Percentiles rank a stretch among this genome's conserved stretches.
Conservation (phyloP, 305 asterid genomes). For the Fraxinus paxiana region DNA sequence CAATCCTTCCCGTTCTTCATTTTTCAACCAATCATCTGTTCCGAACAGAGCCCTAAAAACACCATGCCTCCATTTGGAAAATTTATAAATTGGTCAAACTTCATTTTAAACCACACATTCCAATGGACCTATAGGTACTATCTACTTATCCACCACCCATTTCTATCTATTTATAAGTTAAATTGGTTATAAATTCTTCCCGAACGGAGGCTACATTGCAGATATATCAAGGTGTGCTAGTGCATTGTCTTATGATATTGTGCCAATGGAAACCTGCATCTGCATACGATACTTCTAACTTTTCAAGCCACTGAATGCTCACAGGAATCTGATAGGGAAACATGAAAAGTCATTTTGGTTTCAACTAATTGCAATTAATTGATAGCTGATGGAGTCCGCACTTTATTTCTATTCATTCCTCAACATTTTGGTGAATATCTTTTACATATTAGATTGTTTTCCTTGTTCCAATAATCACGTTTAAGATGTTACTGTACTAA, state of each 20-base stretch:
- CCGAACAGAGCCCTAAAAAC: neutral
- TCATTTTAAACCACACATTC: neutral
- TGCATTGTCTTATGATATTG: constrained; percentile 1
- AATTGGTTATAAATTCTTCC: neutral
- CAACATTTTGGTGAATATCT: constrained; percentile 3
- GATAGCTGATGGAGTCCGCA: constrained; percentile 8
- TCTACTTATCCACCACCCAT: neutral
- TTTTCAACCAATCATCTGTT: neutral
- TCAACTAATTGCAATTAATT: neutral
- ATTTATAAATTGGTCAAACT: neutral
- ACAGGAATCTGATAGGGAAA: neutral
- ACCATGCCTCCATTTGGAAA: neutral
- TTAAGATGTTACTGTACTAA: constrained; percentile 13
- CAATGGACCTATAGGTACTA: neutral
- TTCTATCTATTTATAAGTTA: neutral
- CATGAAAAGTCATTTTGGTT: constrained; percentile 9
- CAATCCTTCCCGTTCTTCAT: neutral
- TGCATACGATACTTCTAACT: neutral
- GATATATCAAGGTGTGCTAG: constrained; percentile 15
- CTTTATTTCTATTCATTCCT: constrained; percentile 5
- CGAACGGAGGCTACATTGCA: neutral
- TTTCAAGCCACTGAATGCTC: constrained; percentile 10
- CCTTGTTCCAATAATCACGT: constrained; percentile 7
- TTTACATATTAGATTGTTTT: constrained; percentile 8
- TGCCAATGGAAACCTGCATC: neutral